Evolutionary conservation across 768 basidiomycete species (phyloP), one percentile per base, ranked within the genome.

Genomic region (Lactarius sanguifluus): DNA sequence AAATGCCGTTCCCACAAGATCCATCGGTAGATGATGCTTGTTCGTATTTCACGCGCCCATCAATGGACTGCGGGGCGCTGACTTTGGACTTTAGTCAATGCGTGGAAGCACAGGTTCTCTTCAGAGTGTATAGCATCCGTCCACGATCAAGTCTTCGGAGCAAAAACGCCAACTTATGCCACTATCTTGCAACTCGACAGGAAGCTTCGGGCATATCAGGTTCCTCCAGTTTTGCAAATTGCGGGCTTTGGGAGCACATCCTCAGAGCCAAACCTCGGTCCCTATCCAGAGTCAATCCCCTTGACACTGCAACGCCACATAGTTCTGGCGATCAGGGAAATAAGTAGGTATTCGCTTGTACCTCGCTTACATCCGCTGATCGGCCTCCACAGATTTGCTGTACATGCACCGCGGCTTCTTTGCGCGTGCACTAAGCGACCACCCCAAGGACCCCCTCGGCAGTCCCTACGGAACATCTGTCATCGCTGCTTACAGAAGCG

Each of bases 351-450:
- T 20, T 47, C 15, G 3, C 23, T 40, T 36, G 72, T 18, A n/a
- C 23, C 18, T 40, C 61, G 59, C 32, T 38, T 18, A 32, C 41
- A 20, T 45, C 45, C 30, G 36, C 47, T 67, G 41, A 61, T 52
- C 18, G 5, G 3, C n/a, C 8, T 41, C 60, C 32, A 34, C 59
- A 67, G 69, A 67, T 16, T 60, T 54, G 38, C 86, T 90, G 70
- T 89, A 89, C 71, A 86, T 90, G 81, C 88, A 90, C 75, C 82
- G 88, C 50, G 87, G 87, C 8, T 90, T 86, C 78, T 90, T 90
- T 73, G 88, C 87, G 1, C 84, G 85, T 59, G 87, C 88, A 0
- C 72, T 90, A 64, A 86, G 86, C 68, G 87, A 88, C 64, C 81
- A 76, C 64, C 83, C 86, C 0, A 76, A 74, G 18, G 88, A 90